Base-by-base conservation (phyloP, 352 stramenopile species). In the Phytophthora citricola region DNA sequence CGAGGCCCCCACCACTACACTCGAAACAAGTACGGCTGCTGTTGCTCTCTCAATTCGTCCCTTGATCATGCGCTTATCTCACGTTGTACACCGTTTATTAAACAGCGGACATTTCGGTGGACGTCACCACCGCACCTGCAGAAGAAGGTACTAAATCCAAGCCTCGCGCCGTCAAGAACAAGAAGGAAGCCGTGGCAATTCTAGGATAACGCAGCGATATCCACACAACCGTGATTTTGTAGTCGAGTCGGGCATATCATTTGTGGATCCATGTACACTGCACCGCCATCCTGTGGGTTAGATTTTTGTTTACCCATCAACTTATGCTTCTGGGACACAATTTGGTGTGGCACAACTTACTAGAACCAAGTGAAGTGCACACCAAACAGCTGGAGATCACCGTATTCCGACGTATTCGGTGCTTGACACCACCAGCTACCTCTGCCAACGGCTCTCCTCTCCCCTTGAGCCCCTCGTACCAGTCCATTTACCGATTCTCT, bases 1-100 rank as follows among this genome's bases (percentile, higher is more conserved):
- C 8, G 76, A 89, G 46, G 89, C 76, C 5, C 89, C 89, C 12
- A 78, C 54, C 5, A 54, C 60, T 36, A 40, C 65, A 6, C 34
- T 89, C 45, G 74, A 86, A 58, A 52, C 76, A 77, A 71, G 83
- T 90, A 64, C 47, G 55, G 15, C 0, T 52, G 31, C 40, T 8
- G 5, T 17, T 59, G n/a, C 31, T 43, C 7, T 54, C 9, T 8
- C 9, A 40, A 38, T 31, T 46, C 11, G 17, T n/a, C 10, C 11
- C 15, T 52, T 27, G 6, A 39, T 17, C 3, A 10, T 8, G 6
- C 5, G 10, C 48, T 48, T 32, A 56, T 3, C 8, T 60, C 3
- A 44, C 26, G 1, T 44, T 43, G 38, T 9, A 12, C 31, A 4
- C 17, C 46, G 39, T 44, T 45, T 11, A 27, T 45, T 11, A 27